Percentiles rank a stretch among this genome's conserved stretches.
phyloP scores from a whole-genome alignment of 2,329 filamentous ascomycete genomes.

The Penicillium polonicum region DNA sequence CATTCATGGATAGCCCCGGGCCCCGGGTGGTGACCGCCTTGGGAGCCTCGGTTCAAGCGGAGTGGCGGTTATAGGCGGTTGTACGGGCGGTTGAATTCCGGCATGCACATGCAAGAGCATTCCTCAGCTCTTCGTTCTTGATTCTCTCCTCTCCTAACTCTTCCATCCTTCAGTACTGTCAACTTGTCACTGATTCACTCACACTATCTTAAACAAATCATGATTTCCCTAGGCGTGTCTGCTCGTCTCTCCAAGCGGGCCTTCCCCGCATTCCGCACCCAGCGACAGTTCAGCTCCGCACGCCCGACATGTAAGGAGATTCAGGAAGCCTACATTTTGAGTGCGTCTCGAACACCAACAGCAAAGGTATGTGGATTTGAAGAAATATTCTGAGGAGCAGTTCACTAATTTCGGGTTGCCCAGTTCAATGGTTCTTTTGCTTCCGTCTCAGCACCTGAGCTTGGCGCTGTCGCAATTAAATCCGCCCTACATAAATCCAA shows the following conservation, averaged over 20 bases:
- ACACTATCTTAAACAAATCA: conserved; percentile 2
- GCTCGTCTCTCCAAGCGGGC: conserved; percentile 31
- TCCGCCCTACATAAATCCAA: conserved; percentile 83
- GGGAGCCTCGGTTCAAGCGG: conserved; percentile 29
- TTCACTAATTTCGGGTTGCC: conserved; percentile 9
- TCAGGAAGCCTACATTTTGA: conserved; percentile 90
- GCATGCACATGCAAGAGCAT: conserved; percentile 9
- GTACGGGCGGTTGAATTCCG: conserved; percentile 23
- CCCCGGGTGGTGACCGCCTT: not conserved
- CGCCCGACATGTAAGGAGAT: conserved; percentile 61
- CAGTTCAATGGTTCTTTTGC: conserved; percentile 94
- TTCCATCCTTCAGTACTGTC: not conserved
- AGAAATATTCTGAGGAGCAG: not conserved
- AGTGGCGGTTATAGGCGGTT: conserved; percentile 26
- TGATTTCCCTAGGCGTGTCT: conserved; percentile 28
- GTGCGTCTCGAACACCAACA: conserved; percentile 84
- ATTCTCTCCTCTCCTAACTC: not conserved
- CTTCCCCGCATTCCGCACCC: conserved; percentile 46
- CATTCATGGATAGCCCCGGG: conserved; percentile 8
- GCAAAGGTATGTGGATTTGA: conserved; percentile 64
- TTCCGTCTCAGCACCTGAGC: conserved; percentile 77
- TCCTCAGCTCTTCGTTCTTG: conserved; percentile 4
- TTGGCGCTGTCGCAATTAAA: conserved; percentile 89
- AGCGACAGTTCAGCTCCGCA: conserved; percentile 54
- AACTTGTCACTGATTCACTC: not conserved